These are phyloP conservation scores for Halophytophthora batemanensis DNA, from an alignment of 352 stramenopile species.

Conservation along the genomic window DNA sequence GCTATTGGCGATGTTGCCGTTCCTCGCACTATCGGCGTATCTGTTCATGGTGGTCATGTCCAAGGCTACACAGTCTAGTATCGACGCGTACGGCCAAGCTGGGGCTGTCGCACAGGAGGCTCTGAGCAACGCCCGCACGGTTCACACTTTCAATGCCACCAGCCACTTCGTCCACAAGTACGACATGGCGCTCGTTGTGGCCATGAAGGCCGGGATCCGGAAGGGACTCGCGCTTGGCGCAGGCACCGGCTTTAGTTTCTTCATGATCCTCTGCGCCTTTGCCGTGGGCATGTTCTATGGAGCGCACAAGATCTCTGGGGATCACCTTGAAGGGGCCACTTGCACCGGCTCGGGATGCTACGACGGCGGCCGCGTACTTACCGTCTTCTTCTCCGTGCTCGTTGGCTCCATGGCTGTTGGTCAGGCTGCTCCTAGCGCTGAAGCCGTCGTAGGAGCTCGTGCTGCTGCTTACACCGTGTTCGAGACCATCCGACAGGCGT, in stretches of 20 bases:
- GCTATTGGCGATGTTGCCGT: constrained; percentile 36
- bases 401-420: constrained; percentile 52
- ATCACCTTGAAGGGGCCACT: constrained; percentile 19
- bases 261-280: constrained; percentile 49
- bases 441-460: constrained; percentile 39
- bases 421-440: constrained; percentile 36
- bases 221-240: constrained; percentile 27
- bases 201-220: constrained; percentile 30
- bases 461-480: constrained; percentile 45
- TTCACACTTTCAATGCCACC: constrained; percentile 57
- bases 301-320: constrained; percentile 36
- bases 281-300: constrained; percentile 58
- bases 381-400: constrained; percentile 49
- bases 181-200: constrained; percentile 22
- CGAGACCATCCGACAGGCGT: constrained; percentile 33
- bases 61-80: constrained; percentile 22
- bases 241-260: constrained; percentile 44
- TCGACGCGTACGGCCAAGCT: constrained; percentile 42
- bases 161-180: constrained; percentile 42
- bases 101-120: constrained; percentile 52
- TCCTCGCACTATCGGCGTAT: constrained; percentile 30
- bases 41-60: constrained; percentile 31
- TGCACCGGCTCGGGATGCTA: constrained; percentile 31
- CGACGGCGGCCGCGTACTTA: constrained; percentile 42
- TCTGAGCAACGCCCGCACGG: constrained; percentile 48